Conservation (phyloP, 306 rosid species). For the Medicago ruthenica region DNA sequence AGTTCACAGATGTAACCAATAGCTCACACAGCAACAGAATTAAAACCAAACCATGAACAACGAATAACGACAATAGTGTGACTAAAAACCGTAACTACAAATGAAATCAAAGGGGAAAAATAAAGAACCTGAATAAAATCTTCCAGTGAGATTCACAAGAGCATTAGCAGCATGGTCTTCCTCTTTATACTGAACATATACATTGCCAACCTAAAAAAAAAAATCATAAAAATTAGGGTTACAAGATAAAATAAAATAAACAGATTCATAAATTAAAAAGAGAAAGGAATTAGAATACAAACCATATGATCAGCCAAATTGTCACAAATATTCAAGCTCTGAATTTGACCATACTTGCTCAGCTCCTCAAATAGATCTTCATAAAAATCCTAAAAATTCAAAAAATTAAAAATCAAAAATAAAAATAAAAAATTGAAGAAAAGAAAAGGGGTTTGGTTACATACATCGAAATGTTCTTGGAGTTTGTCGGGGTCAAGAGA, state of each 20-base stretch:
- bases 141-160: conserved; percentile 82
- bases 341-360: conserved; percentile 88
- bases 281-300: not conserved
- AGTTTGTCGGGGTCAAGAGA: conserved; percentile 88
- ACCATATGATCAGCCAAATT: conserved; percentile 99
- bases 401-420: not conserved
- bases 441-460: not conserved
- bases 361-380: conserved; percentile 97
- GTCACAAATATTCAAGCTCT: conserved; percentile 96
- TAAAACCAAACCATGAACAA: not conserved
- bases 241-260: not conserved
- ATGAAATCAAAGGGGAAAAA: not conserved
- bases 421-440: not conserved
- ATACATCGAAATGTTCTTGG: conserved; percentile 79
- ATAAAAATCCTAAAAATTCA: conserved; percentile 82
- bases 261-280: too few relatives aligned
- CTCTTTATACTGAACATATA: conserved; percentile 82
- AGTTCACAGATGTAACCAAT: not conserved
- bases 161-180: conserved; percentile 98
- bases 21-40: not conserved
- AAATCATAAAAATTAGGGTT: not conserved
- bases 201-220: conserved; percentile 82
- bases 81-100: not conserved
- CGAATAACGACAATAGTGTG: not conserved
- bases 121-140: conserved; percentile 81